Evolutionary conservation across 2,329 filamentous ascomycete genomes (phyloP), one percentile per base, ranked within the genome.

Genomic region (Diaporthe batatas): DNA sequence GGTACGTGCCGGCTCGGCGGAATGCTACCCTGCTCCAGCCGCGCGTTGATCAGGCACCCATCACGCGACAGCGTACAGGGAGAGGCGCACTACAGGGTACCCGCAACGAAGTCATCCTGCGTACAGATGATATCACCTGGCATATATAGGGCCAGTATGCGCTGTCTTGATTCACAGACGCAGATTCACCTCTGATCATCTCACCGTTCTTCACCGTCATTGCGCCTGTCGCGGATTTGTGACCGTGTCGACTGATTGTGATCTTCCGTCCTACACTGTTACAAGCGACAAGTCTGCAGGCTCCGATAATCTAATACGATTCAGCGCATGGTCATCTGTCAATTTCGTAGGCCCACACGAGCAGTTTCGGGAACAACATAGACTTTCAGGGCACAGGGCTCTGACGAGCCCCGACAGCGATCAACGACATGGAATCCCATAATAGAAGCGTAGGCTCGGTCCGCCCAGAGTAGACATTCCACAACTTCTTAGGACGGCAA

Each of bases 51-150:
- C 62, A 53, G 62, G 47, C 62, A 67, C 44, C 44, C 62, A 67
- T 67, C 62, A 67, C 47, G 62, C 62, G 62, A 67, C 62, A 21
- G 7, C 32, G 11, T 25, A 29, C 62, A 53, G 62, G 62, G 62
- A 65, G 32, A 51, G 29, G 62, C 0, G 4, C 44, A 51, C 62
- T 36, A 23, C 21, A 65, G 47, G 21, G 47, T 53, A 53, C 47
- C 62, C 44, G 62, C 62, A 67, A 67, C 62, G 47, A 67, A 67
- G 62, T 67, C 62, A 67, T 67, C 62, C 47, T 67, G 47, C 62
- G 62, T 67, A 47, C 62, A 39, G n/a, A 67, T 67, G 62, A 67
- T 67, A 67, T 67, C 62, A 67, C 62, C 47, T 18, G n/a, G 62
- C 62, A 67, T 67, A 67, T 67, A 67, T 67, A 67, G 62, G 62